These are phyloP conservation scores for Inonotus obliquus DNA, from an alignment of 1,284 basidiomycete species.

Conservation along the genomic window DNA sequence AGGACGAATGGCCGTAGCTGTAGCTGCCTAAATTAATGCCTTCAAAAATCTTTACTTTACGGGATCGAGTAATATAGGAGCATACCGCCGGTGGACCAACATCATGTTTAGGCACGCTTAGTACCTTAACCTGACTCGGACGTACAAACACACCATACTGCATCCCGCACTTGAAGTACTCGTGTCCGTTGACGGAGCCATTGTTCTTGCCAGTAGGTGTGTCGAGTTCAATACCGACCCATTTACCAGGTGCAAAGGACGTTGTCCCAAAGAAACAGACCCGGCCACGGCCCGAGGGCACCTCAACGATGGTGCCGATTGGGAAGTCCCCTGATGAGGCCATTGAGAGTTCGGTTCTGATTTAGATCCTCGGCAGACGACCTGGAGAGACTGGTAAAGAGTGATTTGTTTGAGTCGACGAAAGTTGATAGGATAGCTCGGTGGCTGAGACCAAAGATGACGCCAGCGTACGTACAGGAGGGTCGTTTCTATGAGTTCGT, in stretches of 20 bases:
- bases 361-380: not conserved
- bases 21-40: slow-evolving; percentile 23
- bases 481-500: too few species aligned
- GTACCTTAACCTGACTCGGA: slow-evolving; percentile 77
- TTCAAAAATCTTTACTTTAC: not conserved
- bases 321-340: slow-evolving; percentile 32
- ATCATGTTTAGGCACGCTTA: slow-evolving; percentile 44
- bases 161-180: slow-evolving; percentile 82
- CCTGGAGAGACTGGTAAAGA: not conserved
- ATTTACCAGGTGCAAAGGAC: slow-evolving; percentile 84
- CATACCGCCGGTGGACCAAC: slow-evolving; percentile 20
- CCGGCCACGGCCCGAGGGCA: slow-evolving; percentile 75
- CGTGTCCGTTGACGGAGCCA: slow-evolving; percentile 78
- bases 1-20: slow-evolving; percentile 22
- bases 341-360: not conserved
- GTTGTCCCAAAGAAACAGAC: slow-evolving; percentile 88
- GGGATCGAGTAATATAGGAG: not conserved
- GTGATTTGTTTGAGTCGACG: not conserved
- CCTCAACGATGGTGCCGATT: slow-evolving; percentile 66
- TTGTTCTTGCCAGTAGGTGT: slow-evolving; percentile 93
- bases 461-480: not conserved
- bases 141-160: slow-evolving; percentile 89
- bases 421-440: not conserved
- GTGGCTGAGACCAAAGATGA: not conserved
- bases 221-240: slow-evolving; percentile 91